Conservation (phyloP, 345 rosid genomes). For the sweet orange (Citrus sinensis) region DVS_A1.0 CM039164.1:26160501-26161000, state of each 20-base stretch:
- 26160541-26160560: constrained; percentile 36
- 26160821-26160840: neutral
- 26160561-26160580: constrained; percentile 48
- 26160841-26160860: constrained; percentile 36
- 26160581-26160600: constrained; percentile 37
- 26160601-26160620: constrained; percentile 19
- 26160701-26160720: constrained; percentile 55
- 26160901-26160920: constrained; percentile 71
- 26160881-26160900: constrained; percentile 71
- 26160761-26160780: neutral
- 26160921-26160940: constrained; percentile 79
- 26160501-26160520: constrained; percentile 73
- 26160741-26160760: neutral
- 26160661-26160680: constrained; percentile 92
- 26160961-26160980: constrained; percentile 44
- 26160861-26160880: constrained; percentile 94
- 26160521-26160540: constrained; percentile 47
- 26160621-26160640: constrained; percentile 20
- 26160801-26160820: constrained; percentile 3
- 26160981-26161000: constrained; percentile 87
- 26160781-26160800: neutral
- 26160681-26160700: constrained; percentile 75
- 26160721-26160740: constrained; percentile 34
- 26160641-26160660: constrained; percentile 40
- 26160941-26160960: constrained; percentile 65